Conservation (phyloP, 106 monocot genomes). For the Amphibolis antarctica region DNA sequence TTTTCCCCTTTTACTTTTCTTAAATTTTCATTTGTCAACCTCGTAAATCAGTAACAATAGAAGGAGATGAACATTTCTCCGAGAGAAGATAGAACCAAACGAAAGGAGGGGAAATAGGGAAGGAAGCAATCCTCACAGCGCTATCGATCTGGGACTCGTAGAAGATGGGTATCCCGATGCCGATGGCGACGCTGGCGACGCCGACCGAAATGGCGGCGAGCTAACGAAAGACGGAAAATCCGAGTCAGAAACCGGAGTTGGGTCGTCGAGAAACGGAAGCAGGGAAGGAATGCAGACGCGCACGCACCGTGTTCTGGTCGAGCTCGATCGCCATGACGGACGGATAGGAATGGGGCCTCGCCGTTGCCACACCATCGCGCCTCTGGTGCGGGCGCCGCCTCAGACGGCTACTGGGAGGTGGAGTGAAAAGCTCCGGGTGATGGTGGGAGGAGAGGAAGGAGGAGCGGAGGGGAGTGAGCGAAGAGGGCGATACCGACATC, state of each 20-base stretch:
- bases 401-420: background rate
- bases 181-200: conserved; percentile 59
- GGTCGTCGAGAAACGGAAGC: background rate
- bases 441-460: conserved; percentile 30
- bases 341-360: conserved; percentile 14
- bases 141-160: conserved; percentile 80
- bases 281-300: background rate
- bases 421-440: conserved; percentile 20
- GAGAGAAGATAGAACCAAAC: too few species aligned
- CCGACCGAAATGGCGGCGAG: conserved; percentile 71
- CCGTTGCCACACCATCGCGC: background rate
- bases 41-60: too few species aligned
- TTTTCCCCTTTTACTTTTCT: too few species aligned
- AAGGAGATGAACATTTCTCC: too few species aligned
- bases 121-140: conserved; percentile 36
- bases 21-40: too few species aligned
- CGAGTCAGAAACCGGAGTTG: too few species aligned
- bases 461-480: conserved; percentile 26
- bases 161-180: conserved; percentile 77
- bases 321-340: conserved; percentile 61
- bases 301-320: conserved; percentile 63
- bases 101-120: too few species aligned
- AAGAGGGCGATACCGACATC: conserved; percentile 32
- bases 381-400: background rate
- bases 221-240: conserved; percentile 12